Base-by-base conservation (phyloP, 352 stramenopile genomes). In the Pythium biforme region DNA sequence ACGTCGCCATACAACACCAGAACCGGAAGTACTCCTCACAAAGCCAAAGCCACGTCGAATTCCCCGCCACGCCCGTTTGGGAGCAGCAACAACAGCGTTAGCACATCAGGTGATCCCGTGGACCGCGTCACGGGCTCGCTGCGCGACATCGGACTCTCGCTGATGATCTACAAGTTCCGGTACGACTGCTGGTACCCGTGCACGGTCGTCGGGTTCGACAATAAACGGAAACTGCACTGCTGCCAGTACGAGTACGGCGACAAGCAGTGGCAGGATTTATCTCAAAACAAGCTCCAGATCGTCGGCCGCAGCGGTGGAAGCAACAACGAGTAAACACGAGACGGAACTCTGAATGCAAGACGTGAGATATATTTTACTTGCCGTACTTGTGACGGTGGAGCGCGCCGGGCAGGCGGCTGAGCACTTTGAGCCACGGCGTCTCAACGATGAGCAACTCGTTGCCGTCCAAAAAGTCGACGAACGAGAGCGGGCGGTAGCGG, bases 311-410 rank as follows among this genome's bases (percentile, higher is more conserved):
- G 53, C 20, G 46, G 34, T 1, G 53, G 11, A 29, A 43, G 22
- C 11, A 54, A 49, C 15, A 37, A 43, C 40, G 14, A 57, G 2
- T 12, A 39, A 31, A 23, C 20, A 56, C 5, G 34, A 55, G 17
- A 29, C 49, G 23, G 5, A 52, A 41, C 20, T 23, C 12, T 11
- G 40, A 55, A 52, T 4, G 29, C n/a, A 22, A 39, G 33, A 56
- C 46, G 19, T 49, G 51, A 58, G 29, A 56, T 41, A 55, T 29
- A 59, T 75, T 81, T 84, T 89, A 91, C 67, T 91, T 90, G 64
- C 83, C 83, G 77, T 94, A 94, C 66, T 94, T 94, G 77, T 88
- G 86, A 74, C 86, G 86, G 41, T 92, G 77, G 48, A 94, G 77
- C 29, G 86, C 81, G 51, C 83, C 83, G 19, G 86, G 86, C 66